phyloP scores from a whole-genome alignment of 495 filamentous ascomycete genomes.

The Aspergillus leporis region DNA sequence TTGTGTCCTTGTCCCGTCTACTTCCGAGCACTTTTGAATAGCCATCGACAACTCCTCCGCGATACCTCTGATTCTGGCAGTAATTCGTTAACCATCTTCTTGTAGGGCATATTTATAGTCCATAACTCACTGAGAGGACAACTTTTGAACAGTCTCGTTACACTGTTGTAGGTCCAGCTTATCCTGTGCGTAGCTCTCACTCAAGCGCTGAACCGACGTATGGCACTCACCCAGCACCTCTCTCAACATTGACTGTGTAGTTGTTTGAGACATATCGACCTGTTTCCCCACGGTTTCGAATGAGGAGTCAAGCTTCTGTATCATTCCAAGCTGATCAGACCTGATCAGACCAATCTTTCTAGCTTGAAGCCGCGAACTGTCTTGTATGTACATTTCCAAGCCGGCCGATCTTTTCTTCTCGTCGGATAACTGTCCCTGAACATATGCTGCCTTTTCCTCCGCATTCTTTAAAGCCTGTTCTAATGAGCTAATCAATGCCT shows the following conservation, averaged over 20 bases:
- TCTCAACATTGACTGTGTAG: slow-evolving; percentile 15
- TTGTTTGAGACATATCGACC: slow-evolving; percentile 16
- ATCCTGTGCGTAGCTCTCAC: slow-evolving; percentile 19
- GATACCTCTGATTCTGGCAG: slow-evolving; percentile 23
- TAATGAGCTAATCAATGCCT: slow-evolving; percentile 17
- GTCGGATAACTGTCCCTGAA: slow-evolving; percentile 24
- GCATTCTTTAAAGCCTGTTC: slow-evolving; percentile 23
- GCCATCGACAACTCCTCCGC: slow-evolving; percentile 17
- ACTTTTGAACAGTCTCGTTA: slow-evolving; percentile 16
- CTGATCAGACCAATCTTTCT: slow-evolving; percentile 26
- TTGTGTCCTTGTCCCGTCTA: slow-evolving; percentile 16
- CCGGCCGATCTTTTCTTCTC: slow-evolving; percentile 29
- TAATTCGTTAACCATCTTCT: neutral
- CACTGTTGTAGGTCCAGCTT: slow-evolving; percentile 24
- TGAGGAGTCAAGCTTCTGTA: slow-evolving; percentile 20
- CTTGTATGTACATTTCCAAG: slow-evolving; percentile 39
- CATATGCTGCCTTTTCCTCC: slow-evolving; percentile 15
- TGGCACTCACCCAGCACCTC: slow-evolving; percentile 21
- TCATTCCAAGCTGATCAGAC: slow-evolving; percentile 28
- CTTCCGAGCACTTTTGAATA: slow-evolving; percentile 17
- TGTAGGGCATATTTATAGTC: neutral
- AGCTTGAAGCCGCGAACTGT: slow-evolving; percentile 26
- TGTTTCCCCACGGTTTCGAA: slow-evolving; percentile 17
- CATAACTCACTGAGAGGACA: slow-evolving; percentile 26
- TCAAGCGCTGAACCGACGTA: slow-evolving; percentile 18